Evolutionary conservation across 2,329 filamentous ascomycete species (phyloP), one percentile per base, ranked within the genome.

Genomic region (Xylariaceae sp.): DNA sequence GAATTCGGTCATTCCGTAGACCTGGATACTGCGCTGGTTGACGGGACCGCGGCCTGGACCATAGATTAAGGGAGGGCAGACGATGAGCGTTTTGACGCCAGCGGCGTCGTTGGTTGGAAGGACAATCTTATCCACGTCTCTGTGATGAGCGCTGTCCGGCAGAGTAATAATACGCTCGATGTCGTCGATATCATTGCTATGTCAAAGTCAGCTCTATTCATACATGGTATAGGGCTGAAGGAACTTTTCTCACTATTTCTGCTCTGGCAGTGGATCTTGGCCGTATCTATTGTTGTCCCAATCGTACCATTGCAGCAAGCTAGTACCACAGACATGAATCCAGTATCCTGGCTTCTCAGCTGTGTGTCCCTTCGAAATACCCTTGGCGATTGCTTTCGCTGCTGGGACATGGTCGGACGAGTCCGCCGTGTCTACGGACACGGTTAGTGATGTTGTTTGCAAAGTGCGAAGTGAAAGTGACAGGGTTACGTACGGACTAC

Each of bases 61-160:
- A 62, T 82, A 82, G 56, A 82, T 81, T 45, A 69, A 71, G 0
- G 78, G 77, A 3, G 77, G 78, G 2, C 69, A 66, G n/a, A 81
- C 63, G 54, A 82, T 73, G 43, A 76, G 70, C 12, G 71, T 71
- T 56, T 69, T 71, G 48, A 79, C 69, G 1, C 55, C 54, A 9
- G 68, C 63, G 2, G 66, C 64, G 34, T 58, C 52, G 46, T 70
- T 72, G 38, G 72, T 67, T 0, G 59, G 71, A 28, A 76, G 71
- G n/a, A 90, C 79, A 19, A 89, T 75, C 64, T 84, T 81, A 68
- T 93, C 88, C 4, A 90, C 80, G 61, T 84, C 74, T 13, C 86
- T 81, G 69, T 91, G 88, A 19, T 76, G 63, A 10, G 78, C 84
- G 0, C 69, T 62, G 61, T 84, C 79, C 0, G 84, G 84, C 0